Conservation (phyloP, 192 early-diverging fungal genomes). For the Funneliformis mosseae region DNA sequence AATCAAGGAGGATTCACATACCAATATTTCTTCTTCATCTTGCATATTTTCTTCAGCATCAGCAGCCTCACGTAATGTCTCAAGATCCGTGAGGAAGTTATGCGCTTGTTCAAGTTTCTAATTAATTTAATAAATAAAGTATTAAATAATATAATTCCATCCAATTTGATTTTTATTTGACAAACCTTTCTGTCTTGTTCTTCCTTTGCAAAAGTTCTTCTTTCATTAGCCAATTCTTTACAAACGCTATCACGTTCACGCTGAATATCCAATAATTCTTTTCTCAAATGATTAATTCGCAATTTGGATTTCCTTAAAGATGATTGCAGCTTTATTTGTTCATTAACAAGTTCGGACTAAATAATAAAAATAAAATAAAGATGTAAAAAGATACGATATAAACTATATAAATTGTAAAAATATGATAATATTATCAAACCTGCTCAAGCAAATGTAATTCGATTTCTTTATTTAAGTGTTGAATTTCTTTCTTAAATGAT, state of each 20-base stretch:
- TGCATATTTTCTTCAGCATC: not conserved
- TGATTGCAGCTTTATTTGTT: constrained; percentile 8
- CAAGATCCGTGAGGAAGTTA: constrained; percentile 29
- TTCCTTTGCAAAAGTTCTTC: not conserved
- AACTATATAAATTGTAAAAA: not conserved
- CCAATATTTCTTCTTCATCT: constrained; percentile 7
- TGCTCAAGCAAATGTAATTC: not conserved
- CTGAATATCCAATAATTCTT: constrained; percentile 12
- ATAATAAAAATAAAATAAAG: not conserved
- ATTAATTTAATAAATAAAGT: not conserved
- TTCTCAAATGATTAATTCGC: not conserved
- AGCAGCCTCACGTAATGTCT: constrained; percentile 17
- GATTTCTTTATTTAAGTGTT: not conserved
- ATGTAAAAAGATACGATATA: not conserved
- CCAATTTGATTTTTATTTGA: not conserved
- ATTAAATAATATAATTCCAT: not conserved
- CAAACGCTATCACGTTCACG: constrained; percentile 9
- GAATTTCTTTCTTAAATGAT: not conserved
- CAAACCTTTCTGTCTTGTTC: constrained; percentile 33
- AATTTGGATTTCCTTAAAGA: not conserved
- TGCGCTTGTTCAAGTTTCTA: constrained; percentile 31
- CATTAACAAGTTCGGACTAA: constrained; percentile 22
- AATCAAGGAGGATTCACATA: not conserved
- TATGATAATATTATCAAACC: not conserved
- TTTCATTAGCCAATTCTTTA: not conserved